Evolutionary conservation across 495 filamentous ascomycete species (phyloP), one percentile per base, ranked within the genome.

Genomic region (Cladorrhinum samala): DNA sequence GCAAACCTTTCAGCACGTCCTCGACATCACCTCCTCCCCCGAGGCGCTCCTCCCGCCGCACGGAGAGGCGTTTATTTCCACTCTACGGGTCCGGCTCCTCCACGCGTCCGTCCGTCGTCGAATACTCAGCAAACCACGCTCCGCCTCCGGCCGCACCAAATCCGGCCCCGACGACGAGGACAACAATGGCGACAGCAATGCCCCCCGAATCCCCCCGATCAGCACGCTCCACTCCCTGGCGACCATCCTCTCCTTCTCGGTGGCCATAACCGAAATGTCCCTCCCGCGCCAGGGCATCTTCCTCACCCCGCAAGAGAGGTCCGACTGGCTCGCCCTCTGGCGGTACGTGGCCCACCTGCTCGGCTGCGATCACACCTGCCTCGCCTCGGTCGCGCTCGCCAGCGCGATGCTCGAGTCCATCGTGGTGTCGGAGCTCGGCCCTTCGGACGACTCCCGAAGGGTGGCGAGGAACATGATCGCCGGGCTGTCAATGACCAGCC

Each of bases 401-500:
- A 79, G 74, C 54, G 70, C 72, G 0, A 73, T 81, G 54, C 84
- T 89, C 81, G 86, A 91, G 48, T 80, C 78, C 1, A 59, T 88
- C 2, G 52, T 85, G 0, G 61, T 79, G 16, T 71, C 81, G 5
- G 86, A 90, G 63, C 72, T 91, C 37, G 60, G 78, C 49, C 88
- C 88, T 0, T 80, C 79, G 1, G 64, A 73, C 2, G 83, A 76
- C 20, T 83, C 80, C 2, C 74, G 75, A 43, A 64, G 83, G 3
- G 69, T 91, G 2, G 85, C 85, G 1, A 82, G 84, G 60, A 91
- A 92, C 62, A 86, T 91, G 64, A 84, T 91, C 60, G 68, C 77
- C 7, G 75, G 79, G 17, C 71, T 91, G 1, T 73, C 83, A 57
- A 70, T 71, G 19, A 80, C 79, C 6, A 78, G 87, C 0, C 87